Percentiles rank a stretch among this genome's conserved stretches.
Conservation (phyloP, 1,139 yeast genomes). For the Cylindricascospora bacillispora region DNA sequence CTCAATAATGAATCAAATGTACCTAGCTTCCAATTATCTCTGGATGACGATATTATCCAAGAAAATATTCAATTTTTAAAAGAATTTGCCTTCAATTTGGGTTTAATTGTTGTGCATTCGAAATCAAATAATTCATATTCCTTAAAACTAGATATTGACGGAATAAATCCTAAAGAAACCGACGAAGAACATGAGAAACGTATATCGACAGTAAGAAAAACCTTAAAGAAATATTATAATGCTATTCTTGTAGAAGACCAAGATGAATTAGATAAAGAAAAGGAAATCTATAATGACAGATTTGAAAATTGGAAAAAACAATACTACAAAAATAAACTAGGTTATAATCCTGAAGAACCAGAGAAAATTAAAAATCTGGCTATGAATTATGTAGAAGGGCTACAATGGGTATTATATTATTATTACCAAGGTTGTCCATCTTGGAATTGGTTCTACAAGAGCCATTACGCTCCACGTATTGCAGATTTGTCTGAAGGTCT, state of each 20-base stretch:
- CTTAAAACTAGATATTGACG: slow-evolving; percentile 60
- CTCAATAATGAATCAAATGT: too few relatives aligned
- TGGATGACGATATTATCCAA: slow-evolving; percentile 32
- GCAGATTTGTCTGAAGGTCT: slow-evolving; percentile 72
- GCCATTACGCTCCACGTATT: slow-evolving; percentile 87
- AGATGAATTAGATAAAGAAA: slow-evolving; percentile 49
- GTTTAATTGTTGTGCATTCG: slow-evolving; percentile 54
- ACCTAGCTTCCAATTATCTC: slow-evolving; percentile 33
- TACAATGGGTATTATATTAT: slow-evolving; percentile 90
- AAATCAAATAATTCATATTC: slow-evolving; percentile 39
- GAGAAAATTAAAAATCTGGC: slow-evolving; percentile 49
- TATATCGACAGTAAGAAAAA: slow-evolving; percentile 25
- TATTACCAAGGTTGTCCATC: slow-evolving; percentile 84
- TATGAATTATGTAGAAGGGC: slow-evolving; percentile 82
- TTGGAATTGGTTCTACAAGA: slow-evolving; percentile 87
- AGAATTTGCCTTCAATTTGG: slow-evolving; percentile 50
- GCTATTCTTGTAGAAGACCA: slow-evolving; percentile 55
- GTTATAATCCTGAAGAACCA: slow-evolving; percentile 40
- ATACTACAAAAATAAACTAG: slow-evolving; percentile 70
- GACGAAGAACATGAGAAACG: slow-evolving; percentile 50
- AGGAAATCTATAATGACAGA: slow-evolving; percentile 55
- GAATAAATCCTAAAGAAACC: slow-evolving; percentile 51
- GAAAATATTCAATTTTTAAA: slow-evolving; percentile 50
- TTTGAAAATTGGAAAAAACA: slow-evolving; percentile 72
- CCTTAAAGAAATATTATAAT: slow-evolving; percentile 54